Percentiles rank a stretch among this genome's conserved stretches.
Conservation (phyloP, 2,329 filamentous ascomycete species). For the Aotearoamyces nothofagi region DNA sequence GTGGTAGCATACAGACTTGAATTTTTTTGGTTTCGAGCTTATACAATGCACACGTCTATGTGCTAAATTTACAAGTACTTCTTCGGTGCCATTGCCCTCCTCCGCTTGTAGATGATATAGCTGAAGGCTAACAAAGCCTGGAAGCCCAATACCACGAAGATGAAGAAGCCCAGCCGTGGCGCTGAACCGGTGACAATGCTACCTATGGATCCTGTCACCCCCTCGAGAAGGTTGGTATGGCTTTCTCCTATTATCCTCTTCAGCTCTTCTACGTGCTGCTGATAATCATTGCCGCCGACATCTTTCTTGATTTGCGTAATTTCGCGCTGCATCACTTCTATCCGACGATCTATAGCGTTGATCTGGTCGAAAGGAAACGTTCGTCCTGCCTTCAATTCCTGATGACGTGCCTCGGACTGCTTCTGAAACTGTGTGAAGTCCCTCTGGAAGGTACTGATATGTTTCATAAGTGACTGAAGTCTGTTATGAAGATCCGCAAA, state of each 20-base stretch:
- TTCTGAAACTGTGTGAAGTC: conserved; percentile 34
- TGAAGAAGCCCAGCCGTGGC: conserved; percentile 2
- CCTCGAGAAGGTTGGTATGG: conserved; percentile 3
- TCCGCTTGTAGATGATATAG: conserved; percentile 18
- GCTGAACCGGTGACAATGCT: conserved; percentile 1
- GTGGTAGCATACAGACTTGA: background rate
- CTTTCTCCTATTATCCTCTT: conserved; percentile 1
- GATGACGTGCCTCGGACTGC: conserved; percentile 38
- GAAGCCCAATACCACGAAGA: conserved; percentile 14
- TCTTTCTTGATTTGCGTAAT: background rate
- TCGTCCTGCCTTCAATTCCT: background rate
- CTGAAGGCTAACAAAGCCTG: conserved; percentile 12
- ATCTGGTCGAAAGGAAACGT: conserved; percentile 2
- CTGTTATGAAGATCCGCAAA: conserved; percentile 78
- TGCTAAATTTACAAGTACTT: conserved; percentile 16
- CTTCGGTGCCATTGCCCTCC: conserved; percentile 14
- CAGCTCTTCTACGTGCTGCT: conserved; percentile 2
- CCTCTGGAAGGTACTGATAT: conserved; percentile 46
- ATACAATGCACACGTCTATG: background rate
- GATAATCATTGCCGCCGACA: background rate
- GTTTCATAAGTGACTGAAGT: conserved; percentile 58
- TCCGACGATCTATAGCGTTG: conserved; percentile 1
- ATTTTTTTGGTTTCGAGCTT: conserved; percentile 1
- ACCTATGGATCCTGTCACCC: background rate
- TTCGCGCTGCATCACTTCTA: conserved; percentile 2